Conservation (phyloP, 768 basidiomycete species). For the Paxillus rubicundulus region DNA sequence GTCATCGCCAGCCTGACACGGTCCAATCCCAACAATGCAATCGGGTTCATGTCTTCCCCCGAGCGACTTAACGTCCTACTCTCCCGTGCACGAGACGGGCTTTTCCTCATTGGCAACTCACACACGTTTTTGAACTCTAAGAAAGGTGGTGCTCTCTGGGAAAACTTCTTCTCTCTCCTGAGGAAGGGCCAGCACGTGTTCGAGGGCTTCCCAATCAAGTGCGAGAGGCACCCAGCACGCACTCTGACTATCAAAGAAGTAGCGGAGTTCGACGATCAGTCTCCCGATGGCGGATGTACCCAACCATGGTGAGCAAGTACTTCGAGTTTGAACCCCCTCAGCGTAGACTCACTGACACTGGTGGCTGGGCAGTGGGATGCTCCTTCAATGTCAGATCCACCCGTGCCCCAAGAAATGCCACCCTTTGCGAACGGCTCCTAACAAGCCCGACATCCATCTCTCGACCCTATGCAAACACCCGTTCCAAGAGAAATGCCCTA, state of each 20-base stretch:
- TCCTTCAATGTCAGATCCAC: conserved; percentile 35
- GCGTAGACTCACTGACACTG: neutral
- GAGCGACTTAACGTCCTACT: conserved; percentile 74
- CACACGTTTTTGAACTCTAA: conserved; percentile 56
- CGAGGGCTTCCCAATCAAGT: conserved; percentile 59
- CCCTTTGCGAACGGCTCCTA: conserved; percentile 48
- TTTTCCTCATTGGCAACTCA: conserved; percentile 67
- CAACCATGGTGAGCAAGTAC: conserved; percentile 52
- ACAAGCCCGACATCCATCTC: conserved; percentile 19
- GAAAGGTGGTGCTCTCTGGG: conserved; percentile 55
- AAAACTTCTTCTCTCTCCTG: conserved; percentile 45
- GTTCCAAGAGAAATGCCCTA: conserved; percentile 39
- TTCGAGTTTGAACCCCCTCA: neutral
- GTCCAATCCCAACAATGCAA: conserved; percentile 53
- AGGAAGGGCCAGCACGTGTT: conserved; percentile 44
- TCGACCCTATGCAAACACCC: conserved; percentile 42
- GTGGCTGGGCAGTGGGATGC: conserved; percentile 5
- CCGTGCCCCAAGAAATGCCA: conserved; percentile 64
- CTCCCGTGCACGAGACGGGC: conserved; percentile 62
- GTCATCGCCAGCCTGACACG: conserved; percentile 61
- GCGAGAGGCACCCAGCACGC: conserved; percentile 51
- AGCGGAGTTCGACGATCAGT: conserved; percentile 48
- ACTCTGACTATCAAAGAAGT: conserved; percentile 37
- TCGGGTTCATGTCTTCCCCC: conserved; percentile 70
- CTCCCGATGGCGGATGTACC: conserved; percentile 65